Evolutionary conservation across 345 rosid species (phyloP), one percentile per base, ranked within the genome.

Genomic region (Moringa oleifera): DNA sequence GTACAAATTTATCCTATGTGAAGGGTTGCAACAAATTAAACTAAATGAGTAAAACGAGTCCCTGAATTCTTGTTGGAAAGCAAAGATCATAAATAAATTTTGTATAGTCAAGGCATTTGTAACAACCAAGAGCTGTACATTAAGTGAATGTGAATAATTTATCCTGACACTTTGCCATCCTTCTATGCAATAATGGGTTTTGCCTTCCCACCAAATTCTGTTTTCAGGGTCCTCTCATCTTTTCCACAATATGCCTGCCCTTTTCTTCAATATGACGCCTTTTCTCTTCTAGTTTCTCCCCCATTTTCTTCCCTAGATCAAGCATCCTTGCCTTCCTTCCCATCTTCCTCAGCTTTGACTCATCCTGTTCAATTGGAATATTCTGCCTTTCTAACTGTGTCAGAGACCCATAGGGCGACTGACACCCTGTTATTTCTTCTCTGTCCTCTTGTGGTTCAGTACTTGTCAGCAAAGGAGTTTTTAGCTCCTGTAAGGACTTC

Each of bases 271-370:
- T 73, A 47, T 82, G 83, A 55, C 97, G 91, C 75, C 88, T 83
- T 78, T 82, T 82, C 79, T 92, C 96, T 68, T 90, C 99, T 0
- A 93, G 57, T 79, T 86, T 93, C 73, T 90, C 99, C 19, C 96
- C 90, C 86, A 93, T 76, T 76, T 86, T 93, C 86, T 88, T 88
- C 68, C 88, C 82, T 49, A 93, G 64, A 68, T 86, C 95, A 19
- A 88, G 66, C 90, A 93, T 86, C 71, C 85, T 83, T 18, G 85
- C 96, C 65, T 63, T 83, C 70, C 79, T 73, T 51, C 98, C 94
- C 53, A 65, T 37, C 70, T 69, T 90, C 86, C 78, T 90, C 12
- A 69, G 80, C 79, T 68, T 81, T 1, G 69, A 53, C 50, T 86
- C 87, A 22, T 78, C 85, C 20, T 86, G 91, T 51, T 79, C 94